A percentile compares a stretch with the other conserved stretches of the same genome.
Evolutionary conservation across 345 rosid genomes (phyloP).

Genomic region (Melaleuca alternifolia): DNA sequence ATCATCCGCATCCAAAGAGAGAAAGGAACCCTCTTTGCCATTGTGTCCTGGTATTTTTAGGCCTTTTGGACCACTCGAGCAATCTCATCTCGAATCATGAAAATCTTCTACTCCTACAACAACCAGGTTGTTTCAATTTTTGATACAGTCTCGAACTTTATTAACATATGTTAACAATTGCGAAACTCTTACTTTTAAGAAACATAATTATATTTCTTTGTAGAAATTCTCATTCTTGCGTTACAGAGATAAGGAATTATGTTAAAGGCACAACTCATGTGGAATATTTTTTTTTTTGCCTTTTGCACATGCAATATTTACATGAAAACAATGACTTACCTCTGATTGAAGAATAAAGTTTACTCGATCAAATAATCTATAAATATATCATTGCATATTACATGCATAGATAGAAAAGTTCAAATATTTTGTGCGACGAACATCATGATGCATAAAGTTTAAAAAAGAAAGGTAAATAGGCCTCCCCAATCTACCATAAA

Average conservation of each 20-base stretch:
- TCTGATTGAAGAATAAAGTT: not conserved
- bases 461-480: not conserved
- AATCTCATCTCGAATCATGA: not conserved
- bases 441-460: not conserved
- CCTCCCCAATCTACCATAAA: not conserved
- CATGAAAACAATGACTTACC: not conserved
- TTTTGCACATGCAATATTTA: not conserved
- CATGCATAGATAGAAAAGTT: too few species aligned
- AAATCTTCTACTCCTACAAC: not conserved
- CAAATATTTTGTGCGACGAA: not conserved
- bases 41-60: not conserved
- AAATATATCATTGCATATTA: not conserved
- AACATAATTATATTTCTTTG: not conserved
- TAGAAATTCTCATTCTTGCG: not conserved
- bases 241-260: not conserved
- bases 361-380: not conserved
- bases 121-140: not conserved
- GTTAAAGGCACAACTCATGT: not conserved
- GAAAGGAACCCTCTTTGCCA: not conserved
- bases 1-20: not conserved
- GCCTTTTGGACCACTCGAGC: not conserved
- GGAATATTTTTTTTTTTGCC: not conserved
- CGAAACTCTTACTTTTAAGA: not conserved
- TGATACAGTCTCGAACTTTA: not conserved
- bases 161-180: not conserved